Base-by-base conservation (phyloP, 208 protist species). In the Endotrypanum monterogeii region DNA sequence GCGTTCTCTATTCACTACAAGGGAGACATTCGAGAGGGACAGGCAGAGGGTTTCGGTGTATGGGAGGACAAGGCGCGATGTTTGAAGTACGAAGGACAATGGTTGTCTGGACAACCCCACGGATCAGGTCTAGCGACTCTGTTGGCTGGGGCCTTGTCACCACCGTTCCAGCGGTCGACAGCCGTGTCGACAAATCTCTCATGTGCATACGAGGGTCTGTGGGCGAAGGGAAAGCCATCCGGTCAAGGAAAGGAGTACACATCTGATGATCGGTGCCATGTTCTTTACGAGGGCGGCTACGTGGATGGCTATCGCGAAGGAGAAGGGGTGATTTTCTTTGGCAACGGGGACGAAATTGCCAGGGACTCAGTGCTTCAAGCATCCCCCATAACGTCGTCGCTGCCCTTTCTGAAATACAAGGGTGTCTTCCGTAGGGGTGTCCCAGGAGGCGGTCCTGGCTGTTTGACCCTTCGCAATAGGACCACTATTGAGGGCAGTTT, bases 401-500 rank as follows among this genome's bases (percentile, higher is more conserved):
- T 51, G 28, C 68, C 39, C 16, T 73, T 70, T 54, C 54, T 73
- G 25, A 71, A 71, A 57, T 93, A 92, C 68, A 76, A 85, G 48
- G 90, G 90, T 25, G 58, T 54, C 28, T 95, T 95, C 70, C 11
- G 44, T 7, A 23, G 44, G 28, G 85, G 82, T 16, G 80, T 63
- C 4, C 82, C 91, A 1, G 78, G 79, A 60, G 73, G 83, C 66
- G 70, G 76, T 54, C 51, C 52, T 7, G 93, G 92, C 7, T 75
- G 55, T 44, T 83, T 91, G 56, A 82, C 71, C 23, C 72, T 93
- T 16, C 71, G 73, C 23, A 89, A 92, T 62, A 89, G 89, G n/a
- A 89, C 86, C n/a, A 83, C 75, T 0, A 66, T 97, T 23, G 83
- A 83, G 11, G 92, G 92, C n/a, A 54, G 57, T n/a, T 97, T 96